Base-by-base conservation (phyloP, 306 rosid genomes). In the Nissolia schottii region DNA sequence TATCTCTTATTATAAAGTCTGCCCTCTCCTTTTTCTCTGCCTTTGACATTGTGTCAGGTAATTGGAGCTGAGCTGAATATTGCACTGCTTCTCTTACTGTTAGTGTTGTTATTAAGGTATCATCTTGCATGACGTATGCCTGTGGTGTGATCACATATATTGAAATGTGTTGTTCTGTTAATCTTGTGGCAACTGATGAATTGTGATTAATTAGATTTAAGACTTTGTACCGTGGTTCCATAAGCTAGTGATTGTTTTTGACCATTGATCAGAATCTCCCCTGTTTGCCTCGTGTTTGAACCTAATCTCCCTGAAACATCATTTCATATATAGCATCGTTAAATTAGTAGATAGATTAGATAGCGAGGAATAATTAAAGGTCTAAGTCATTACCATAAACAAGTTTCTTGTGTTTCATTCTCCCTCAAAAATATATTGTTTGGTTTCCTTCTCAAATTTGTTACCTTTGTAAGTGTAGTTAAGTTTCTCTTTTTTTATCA, bases 101-200 rank as follows among this genome's bases (percentile, higher is more conserved):
- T 69, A 84, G 60, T 18, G 85, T 77, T 32, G 71, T 50, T 19
- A 84, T 2, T 23, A 80, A 51, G 2, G 76, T 73, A 45, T 80
- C 83, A 58, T 84, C 87, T 77, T 80, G 85, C 16, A 78, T 82
- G 0, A 82, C 86, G 57, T 82, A 82, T 2, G 83, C 86, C 86
- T 73, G 45, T 15, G 4, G 11, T 41, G 31, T 38, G 11, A 64
- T 43, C 45, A 46, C 35, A 79, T 45, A 23, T 8, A 65, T 59
- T 35, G 15, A 71, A 55, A 41, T n/a, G n/a, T n/a, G n/a, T n/a
- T n/a, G n/a, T n/a, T n/a, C n/a, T n/a, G 27, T 5, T 16, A 1
- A 18, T 24, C 22, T 12, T 5, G 4, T 61, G 1, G 12, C 3
- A 18, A 5, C 11, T 25, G 0, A 55, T n/a, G n/a, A n/a, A n/a